phyloP scores from a whole-genome alignment of 345 rosid species.

The Excoecaria agallocha region DNA sequence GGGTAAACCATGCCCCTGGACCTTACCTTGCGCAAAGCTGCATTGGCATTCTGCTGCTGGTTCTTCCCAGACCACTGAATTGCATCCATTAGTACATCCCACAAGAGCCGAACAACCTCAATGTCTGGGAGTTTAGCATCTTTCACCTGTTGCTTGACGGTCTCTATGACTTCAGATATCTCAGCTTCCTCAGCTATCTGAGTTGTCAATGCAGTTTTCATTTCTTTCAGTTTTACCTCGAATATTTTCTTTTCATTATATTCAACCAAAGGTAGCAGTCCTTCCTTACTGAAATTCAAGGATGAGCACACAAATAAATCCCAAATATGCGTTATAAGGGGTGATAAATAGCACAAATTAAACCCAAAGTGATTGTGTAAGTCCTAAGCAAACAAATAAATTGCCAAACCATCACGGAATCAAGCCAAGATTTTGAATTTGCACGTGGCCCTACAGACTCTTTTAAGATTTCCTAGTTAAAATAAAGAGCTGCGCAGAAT shows the following conservation, averaged over 20 bases:
- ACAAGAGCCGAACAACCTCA: constrained; percentile 74
- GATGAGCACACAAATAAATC: constrained; percentile 14
- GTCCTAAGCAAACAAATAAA: background rate
- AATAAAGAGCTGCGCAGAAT: background rate
- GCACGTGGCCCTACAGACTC: background rate
- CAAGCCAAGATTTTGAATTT: background rate
- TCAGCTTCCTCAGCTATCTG: constrained; percentile 75
- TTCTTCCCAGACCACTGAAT: constrained; percentile 99
- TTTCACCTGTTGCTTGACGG: constrained; percentile 70
- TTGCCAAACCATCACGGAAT: background rate
- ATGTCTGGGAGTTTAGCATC: constrained; percentile 80
- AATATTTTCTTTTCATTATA: constrained; percentile 88
- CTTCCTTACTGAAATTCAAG: constrained; percentile 70
- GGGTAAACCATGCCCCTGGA: background rate
- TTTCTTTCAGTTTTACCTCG: constrained; percentile 86
- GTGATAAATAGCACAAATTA: background rate
- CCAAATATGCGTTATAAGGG: background rate
- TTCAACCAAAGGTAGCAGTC: constrained; percentile 76
- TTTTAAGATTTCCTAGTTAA: background rate
- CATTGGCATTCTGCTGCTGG: constrained; percentile 93
- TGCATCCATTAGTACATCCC: constrained; percentile 99
- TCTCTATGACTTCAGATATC: constrained; percentile 75
- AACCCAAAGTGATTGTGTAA: background rate
- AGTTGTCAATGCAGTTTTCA: constrained; percentile 74
- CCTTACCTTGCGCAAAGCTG: constrained; percentile 79